Percentiles rank a stretch among this genome's conserved stretches.
Evolutionary conservation across 2,329 filamentous ascomycete species (phyloP).

Genomic region (Epichloe gansuensis): DNA sequence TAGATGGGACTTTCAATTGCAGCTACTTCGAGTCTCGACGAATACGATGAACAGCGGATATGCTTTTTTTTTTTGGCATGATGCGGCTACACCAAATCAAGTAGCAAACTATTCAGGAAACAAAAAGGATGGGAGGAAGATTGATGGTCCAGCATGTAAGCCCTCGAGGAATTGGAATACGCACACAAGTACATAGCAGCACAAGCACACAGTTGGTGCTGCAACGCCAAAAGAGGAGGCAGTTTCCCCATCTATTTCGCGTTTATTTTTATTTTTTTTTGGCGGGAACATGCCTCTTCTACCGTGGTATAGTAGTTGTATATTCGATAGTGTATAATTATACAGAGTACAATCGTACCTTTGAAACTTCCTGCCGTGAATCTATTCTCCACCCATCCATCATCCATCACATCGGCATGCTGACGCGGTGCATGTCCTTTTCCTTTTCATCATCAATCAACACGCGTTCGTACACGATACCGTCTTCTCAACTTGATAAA

Average conservation of each 20-base stretch:
- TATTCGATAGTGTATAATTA: conserved; percentile 14
- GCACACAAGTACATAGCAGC: not conserved
- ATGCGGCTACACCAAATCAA: not conserved
- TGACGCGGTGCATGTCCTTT: too few species aligned
- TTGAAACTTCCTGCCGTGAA: too few species aligned
- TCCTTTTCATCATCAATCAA: too few species aligned
- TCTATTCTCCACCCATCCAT: not conserved
- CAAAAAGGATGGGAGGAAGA: too few species aligned
- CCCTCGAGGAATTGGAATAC: not conserved
- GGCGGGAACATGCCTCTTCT: not conserved
- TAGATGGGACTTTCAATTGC: not conserved
- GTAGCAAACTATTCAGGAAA: not conserved
- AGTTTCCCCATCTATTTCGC: too few species aligned
- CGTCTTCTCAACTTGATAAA: too few species aligned
- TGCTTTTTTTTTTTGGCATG: not conserved
- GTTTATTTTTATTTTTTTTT: too few species aligned
- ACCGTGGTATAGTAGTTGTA: conserved; percentile 12
- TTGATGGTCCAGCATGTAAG: too few species aligned
- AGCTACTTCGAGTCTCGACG: not conserved
- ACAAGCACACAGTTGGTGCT: too few species aligned
- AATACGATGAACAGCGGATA: not conserved
- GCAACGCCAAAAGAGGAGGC: too few species aligned
- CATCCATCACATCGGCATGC: too few species aligned
- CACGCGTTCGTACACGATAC: too few species aligned
- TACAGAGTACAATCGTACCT: conserved; percentile 6